Evolutionary conservation across 2,329 filamentous ascomycete species (phyloP).

Genomic region (Colletotrichum musae): DNA sequence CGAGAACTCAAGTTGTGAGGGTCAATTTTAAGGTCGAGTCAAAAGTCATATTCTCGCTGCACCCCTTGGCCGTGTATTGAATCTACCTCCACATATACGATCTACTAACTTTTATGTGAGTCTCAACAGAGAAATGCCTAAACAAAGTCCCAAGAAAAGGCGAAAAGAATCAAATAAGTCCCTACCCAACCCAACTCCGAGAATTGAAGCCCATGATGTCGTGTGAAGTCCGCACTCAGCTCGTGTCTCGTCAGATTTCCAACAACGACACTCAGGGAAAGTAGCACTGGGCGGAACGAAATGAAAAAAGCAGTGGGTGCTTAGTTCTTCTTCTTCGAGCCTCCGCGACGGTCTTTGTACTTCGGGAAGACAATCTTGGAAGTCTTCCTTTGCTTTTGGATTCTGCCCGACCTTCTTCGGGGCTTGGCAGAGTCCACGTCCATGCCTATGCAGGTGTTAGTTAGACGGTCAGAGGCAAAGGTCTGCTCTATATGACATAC

Average conservation of each 20-base stretch:
- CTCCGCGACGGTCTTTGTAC: conserved; percentile 65
- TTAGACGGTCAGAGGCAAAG: conserved; percentile 44
- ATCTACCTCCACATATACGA: not conserved
- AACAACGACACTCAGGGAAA: not conserved
- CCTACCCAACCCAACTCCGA: conserved; percentile 27
- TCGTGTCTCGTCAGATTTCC: not conserved
- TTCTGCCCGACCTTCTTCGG: conserved; percentile 57
- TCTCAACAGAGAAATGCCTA: conserved; percentile 11
- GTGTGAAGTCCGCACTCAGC: not conserved
- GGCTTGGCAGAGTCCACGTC: conserved; percentile 66
- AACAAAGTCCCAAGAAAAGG: conserved; percentile 5
- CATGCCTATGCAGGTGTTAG: conserved; percentile 61
- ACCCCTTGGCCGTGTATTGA: not conserved
- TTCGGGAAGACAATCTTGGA: conserved; percentile 73
- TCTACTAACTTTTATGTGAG: conserved; percentile 14
- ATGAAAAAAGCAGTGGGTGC: not conserved
- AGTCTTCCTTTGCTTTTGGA: conserved; percentile 71
- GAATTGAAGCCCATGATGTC: conserved; percentile 2
- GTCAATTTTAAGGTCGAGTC: not conserved
- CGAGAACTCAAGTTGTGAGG: not conserved
- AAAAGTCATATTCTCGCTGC: not conserved
- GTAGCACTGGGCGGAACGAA: not conserved
- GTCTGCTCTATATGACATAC: conserved; percentile 12
- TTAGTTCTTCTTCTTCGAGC: conserved; percentile 55
- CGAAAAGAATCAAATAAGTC: conserved; percentile 5